Evolutionary conservation across 1,139 yeast genomes (phyloP).

Genomic region (Blastobotrys petasosporus): DNA sequence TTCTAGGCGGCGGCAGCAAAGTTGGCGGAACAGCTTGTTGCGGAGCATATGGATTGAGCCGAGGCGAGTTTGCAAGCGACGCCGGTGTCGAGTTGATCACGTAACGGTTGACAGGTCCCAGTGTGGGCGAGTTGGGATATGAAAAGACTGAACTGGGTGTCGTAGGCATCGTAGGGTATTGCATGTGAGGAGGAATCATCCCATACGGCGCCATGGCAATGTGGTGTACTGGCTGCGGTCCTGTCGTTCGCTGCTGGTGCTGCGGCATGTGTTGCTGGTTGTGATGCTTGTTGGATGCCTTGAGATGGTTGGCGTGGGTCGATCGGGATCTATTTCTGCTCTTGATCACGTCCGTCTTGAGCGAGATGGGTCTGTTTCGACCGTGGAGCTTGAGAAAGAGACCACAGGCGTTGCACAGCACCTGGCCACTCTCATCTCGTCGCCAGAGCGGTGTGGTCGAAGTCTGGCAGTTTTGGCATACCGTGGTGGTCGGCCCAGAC

Average conservation of each 20-base stretch:
- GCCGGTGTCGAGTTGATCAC: constrained; percentile 6
- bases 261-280: constrained; percentile 1
- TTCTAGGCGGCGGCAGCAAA: constrained; percentile 10
- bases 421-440: constrained; percentile 88
- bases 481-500: constrained; percentile 37
- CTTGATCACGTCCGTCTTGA: constrained; percentile 87
- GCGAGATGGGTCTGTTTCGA: constrained; percentile 80
- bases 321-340: constrained; percentile 50
- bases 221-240: constrained; percentile 1
- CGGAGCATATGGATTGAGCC: constrained; percentile 10
- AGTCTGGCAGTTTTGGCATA: constrained; percentile 85
- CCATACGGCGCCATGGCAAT: not conserved
- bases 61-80: constrained; percentile 12
- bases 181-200: constrained; percentile 4
- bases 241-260: not conserved
- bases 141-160: constrained; percentile 18
- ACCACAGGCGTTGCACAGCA: constrained; percentile 91
- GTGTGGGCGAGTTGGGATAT: constrained; percentile 19
- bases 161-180: constrained; percentile 14
- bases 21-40: constrained; percentile 12
- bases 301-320: constrained; percentile 13
- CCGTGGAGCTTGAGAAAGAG: constrained; percentile 84
- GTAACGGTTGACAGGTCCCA: constrained; percentile 16
- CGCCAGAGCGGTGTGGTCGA: constrained; percentile 94
- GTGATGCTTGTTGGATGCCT: not conserved